Percentiles rank a stretch among this genome's conserved stretches.
Evolutionary conservation across 495 filamentous ascomycete genomes (phyloP).

Genomic region (Thermothielavioides terrestris): DNA sequence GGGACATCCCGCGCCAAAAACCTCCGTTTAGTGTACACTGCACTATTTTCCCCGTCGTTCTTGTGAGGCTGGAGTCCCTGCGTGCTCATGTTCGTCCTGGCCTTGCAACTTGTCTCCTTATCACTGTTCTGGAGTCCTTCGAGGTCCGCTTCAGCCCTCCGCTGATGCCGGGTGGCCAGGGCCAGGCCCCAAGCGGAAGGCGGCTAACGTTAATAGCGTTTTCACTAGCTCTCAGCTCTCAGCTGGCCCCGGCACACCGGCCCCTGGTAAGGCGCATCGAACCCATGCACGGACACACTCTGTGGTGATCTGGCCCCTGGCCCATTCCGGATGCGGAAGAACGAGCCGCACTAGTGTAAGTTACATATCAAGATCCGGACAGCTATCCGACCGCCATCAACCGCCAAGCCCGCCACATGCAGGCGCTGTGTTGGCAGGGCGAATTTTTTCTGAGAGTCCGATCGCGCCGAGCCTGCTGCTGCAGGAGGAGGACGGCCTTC

Average conservation of each 20-base stretch:
- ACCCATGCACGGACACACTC: too few relatives aligned
- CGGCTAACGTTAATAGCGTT: background rate
- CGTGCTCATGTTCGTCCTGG: background rate
- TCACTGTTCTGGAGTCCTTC: background rate
- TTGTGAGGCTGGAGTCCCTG: background rate
- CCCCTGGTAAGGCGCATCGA: background rate
- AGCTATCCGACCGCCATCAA: too few relatives aligned
- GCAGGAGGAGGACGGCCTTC: too few relatives aligned
- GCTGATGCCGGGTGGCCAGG: background rate
- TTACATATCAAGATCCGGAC: background rate
- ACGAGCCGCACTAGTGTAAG: conserved; percentile 1
- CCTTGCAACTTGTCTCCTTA: background rate
- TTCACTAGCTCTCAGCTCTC: conserved; percentile 1
- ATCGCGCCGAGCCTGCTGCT: too few relatives aligned
- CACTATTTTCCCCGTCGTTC: background rate
- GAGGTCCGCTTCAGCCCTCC: background rate
- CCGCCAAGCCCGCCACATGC: too few relatives aligned
- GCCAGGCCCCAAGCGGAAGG: background rate
- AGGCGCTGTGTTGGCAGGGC: too few relatives aligned
- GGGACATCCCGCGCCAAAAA: background rate
- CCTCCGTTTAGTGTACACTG: too few relatives aligned
- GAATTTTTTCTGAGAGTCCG: too few relatives aligned
- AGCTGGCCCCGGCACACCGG: background rate
- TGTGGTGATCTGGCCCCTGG: background rate
- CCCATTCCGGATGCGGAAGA: conserved; percentile 1